Evolutionary conservation across 2,329 filamentous ascomycete genomes (phyloP).

Genomic region (Cladosporium sp.): DNA sequence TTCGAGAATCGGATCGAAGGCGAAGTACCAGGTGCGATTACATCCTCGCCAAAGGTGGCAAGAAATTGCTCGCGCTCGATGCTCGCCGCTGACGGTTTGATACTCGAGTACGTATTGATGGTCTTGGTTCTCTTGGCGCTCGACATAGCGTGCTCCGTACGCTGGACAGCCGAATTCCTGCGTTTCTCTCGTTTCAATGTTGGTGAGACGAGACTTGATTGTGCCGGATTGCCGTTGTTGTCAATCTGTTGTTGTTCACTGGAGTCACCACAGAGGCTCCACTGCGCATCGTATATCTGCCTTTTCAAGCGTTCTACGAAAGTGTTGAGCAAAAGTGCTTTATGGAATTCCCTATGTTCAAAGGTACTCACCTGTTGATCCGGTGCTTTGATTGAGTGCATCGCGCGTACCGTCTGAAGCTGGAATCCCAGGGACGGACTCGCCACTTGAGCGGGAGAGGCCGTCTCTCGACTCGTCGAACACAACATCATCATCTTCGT

Average conservation of each 20-base stretch:
- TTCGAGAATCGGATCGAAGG: slow-evolving; percentile 19
- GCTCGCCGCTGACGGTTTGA: background rate
- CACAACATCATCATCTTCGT: slow-evolving; percentile 16
- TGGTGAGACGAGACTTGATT: slow-evolving; percentile 15
- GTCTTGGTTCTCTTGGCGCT: slow-evolving; percentile 21
- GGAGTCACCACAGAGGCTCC: slow-evolving; percentile 21
- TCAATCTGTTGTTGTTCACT: background rate
- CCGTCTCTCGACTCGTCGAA: background rate
- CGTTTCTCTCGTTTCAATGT: slow-evolving; percentile 18
- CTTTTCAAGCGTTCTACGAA: slow-evolving; percentile 18
- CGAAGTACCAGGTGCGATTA: slow-evolving; percentile 13
- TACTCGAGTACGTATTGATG: slow-evolving; percentile 10
- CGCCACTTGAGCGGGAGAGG: slow-evolving; percentile 3
- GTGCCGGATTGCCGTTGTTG: slow-evolving; percentile 10
- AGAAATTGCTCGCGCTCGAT: background rate
- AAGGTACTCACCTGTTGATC: slow-evolving; percentile 16
- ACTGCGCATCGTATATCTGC: slow-evolving; percentile 22
- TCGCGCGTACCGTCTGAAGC: slow-evolving; percentile 12
- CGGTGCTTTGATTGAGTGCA: slow-evolving; percentile 16
- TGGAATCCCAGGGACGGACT: background rate
- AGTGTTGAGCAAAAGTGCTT: slow-evolving; percentile 5
- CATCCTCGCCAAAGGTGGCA: slow-evolving; percentile 15
- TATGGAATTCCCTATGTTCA: background rate
- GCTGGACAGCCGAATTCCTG: slow-evolving; percentile 13
- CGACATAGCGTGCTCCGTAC: slow-evolving; percentile 12